Evolutionary conservation across 1,139 yeast species (phyloP), one percentile per base, ranked within the genome.

Genomic region (Fermentozyma sake): DNA sequence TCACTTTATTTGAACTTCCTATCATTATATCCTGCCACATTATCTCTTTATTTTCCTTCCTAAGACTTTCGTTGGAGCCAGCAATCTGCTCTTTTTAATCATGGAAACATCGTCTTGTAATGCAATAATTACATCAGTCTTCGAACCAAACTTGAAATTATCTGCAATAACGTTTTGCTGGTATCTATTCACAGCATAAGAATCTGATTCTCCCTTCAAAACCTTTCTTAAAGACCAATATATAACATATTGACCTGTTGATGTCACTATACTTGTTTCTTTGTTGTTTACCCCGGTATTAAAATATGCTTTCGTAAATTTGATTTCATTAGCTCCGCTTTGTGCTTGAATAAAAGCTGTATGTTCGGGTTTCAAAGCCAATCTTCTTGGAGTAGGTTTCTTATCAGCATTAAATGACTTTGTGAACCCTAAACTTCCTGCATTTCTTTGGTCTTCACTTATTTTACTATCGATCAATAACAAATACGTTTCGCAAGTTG

Each of bases 181-280:
- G 51, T 83, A 84, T 39, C 75, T 66, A 51, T 74, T 78, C 45
- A 86, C 77, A 28, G 66, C 57, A 48, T 83, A 83, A 7, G 82
- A 72, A 21, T 71, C 72, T 8, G 32, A 27, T 34, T 69, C 74
- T 30, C 78, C 76, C 26, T 61, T 54, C 28, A 80, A 50, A 7
- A 79, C 63, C 45, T 76, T 74, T 22, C 27, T 30, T 44, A 87
- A 50, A n/a, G 81, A 75, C 95, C 96, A 86, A 2, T 83, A 68
- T 18, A 87, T 71, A 16, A 86, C 80, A 52, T 76, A 87, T 9
- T 87, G 87, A 1, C 95, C 95, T 2, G 79, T 64, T 7, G 91
- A 77, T 2, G 94, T 72, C 15, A 85, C 76, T 31, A 86, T 81
- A 2, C 79, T 67, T 18, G 82, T 78, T 44, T 85, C 95, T 36